Percentiles rank a stretch among this genome's conserved stretches.
phyloP scores from a whole-genome alignment of 495 filamentous ascomycete species.

The Chaetomium fimeti region DNA sequence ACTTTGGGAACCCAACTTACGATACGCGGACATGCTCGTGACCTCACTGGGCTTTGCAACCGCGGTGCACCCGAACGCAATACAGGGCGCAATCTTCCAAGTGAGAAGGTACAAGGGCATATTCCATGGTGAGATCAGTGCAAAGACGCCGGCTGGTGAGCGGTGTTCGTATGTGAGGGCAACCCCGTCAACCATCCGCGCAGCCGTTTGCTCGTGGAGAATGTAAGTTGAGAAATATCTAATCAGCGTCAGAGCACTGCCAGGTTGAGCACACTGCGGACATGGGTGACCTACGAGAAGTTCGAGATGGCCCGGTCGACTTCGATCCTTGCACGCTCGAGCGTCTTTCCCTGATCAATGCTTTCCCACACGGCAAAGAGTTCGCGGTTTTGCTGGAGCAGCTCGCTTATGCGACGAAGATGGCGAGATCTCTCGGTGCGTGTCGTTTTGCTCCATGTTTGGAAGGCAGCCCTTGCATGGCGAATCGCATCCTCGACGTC shows the following conservation, averaged over 20 bases:
- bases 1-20: constrained; percentile 33
- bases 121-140: constrained; percentile 35
- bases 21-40: constrained; percentile 48
- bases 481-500: constrained; percentile 25
- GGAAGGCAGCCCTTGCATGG: constrained; percentile 27
- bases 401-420: constrained; percentile 27
- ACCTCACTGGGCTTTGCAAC: constrained; percentile 34
- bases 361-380: constrained; percentile 37
- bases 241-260: not conserved
- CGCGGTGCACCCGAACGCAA: constrained; percentile 35
- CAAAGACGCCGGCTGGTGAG: constrained; percentile 33
- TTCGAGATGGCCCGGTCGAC: constrained; percentile 32
- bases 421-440: constrained; percentile 25
- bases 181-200: constrained; percentile 30
- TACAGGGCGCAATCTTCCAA: constrained; percentile 35
- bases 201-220: constrained; percentile 31
- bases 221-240: constrained; percentile 37
- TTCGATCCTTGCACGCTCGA: constrained; percentile 31
- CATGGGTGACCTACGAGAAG: constrained; percentile 26
- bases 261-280: not conserved
- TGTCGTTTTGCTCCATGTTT: constrained; percentile 30
- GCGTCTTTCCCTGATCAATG: constrained; percentile 34
- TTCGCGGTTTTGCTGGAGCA: constrained; percentile 29
- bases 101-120: constrained; percentile 36
- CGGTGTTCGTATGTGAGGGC: constrained; percentile 34